These are phyloP conservation scores for Geotrichum citri-aurantii DNA, from an alignment of 1,139 yeast genomes.

Conservation along the genomic window DNA sequence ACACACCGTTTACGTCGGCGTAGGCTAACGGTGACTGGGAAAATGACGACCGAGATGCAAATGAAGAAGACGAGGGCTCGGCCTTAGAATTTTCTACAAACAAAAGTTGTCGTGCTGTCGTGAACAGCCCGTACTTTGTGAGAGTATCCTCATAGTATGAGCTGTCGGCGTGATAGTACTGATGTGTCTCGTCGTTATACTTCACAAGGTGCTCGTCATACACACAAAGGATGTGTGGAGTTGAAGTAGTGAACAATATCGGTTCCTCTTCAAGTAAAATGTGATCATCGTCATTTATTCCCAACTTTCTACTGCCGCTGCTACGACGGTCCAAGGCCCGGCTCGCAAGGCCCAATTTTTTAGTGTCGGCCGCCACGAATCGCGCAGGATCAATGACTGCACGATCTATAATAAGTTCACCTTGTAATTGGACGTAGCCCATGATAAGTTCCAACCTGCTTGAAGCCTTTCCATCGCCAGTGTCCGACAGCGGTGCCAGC, in stretches of 20 bases:
- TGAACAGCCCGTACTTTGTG: neutral
- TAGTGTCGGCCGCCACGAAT: neutral
- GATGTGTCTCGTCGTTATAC: neutral
- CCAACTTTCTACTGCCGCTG: neutral
- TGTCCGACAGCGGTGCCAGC: neutral
- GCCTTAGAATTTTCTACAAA: neutral
- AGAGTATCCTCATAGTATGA: neutral
- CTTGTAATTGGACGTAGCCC: neutral
- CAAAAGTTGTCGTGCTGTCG: neutral
- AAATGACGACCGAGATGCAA: neutral
- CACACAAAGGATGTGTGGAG: neutral
- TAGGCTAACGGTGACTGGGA: neutral
- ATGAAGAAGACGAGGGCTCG: neutral
- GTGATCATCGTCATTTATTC: no score
- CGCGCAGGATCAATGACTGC: neutral
- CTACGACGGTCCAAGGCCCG: neutral
- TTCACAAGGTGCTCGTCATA: neutral
- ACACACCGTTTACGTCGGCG: neutral
- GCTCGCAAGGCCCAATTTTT: neutral
- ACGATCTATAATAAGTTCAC: neutral
- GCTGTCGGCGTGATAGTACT: neutral
- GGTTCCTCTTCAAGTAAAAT: neutral
- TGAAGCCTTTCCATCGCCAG: neutral
- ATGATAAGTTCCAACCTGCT: neutral
- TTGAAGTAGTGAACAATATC: neutral